Base-by-base conservation (phyloP, 1,284 basidiomycete genomes). In the Afroboletus lepidellus region DNA sequence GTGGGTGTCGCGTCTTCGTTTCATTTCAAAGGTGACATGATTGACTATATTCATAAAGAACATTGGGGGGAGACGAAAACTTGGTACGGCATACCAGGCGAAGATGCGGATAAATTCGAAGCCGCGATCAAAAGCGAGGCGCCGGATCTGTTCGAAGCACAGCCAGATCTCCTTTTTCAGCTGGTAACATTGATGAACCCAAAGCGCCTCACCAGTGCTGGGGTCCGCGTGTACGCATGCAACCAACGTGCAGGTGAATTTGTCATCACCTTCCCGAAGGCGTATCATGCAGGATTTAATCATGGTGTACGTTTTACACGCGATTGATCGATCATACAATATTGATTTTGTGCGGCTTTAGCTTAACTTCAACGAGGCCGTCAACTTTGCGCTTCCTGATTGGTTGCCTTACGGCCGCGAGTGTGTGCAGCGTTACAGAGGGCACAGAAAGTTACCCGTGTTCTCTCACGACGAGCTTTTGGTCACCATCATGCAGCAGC, bases 41-140 rank as follows among this genome's bases (percentile, higher is more conserved):
- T 55, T 50, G 57, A 59, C 55, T 39, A 51, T 51, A 53, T 62
- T 55, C 63, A 53, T 70, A 37, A 62, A 96, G 94, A 95, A 90
- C 96, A 98, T 69, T 98, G 93, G 92, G 96, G 97, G 32, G 96
- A 98, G 69, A 98, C 96, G 39, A 99, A 99, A 78, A 99, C 96
- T 0, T 99, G 97, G 97, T 99, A 99, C 73, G 96, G 96, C 51
- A 90, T 99, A 39, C 96, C 97, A 1, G 97, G 92, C 23, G 84
- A 84, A 50, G 91, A 97, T 61, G 94, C 96, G 24, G 92, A 93
- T 61, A 93, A 92, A 70, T 98, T 99, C 64, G 97, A 99, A 74
- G 86, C 90, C 18, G 96, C 96, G 8, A 98, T 99, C 74, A 91
- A 89, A 72, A 81, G 81, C 47, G 94, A 97, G 68, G 97, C 97